Base-by-base conservation (phyloP, 345 rosid genomes). In the Psidium friedrichsthalianum region DNA sequence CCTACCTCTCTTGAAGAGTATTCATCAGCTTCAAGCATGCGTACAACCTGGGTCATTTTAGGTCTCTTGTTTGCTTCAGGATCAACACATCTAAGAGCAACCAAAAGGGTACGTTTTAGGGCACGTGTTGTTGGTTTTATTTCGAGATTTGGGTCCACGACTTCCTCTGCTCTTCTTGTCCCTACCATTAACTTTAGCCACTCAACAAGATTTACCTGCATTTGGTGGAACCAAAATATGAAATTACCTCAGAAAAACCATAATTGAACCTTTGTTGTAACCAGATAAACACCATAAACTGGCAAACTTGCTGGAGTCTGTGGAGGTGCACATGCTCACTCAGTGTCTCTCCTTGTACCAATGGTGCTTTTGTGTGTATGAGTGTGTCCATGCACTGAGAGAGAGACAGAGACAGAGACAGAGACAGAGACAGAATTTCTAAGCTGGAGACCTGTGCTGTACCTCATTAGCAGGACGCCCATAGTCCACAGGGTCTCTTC, bases 141-240 rank as follows among this genome's bases (percentile, higher is more conserved):
- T 90, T 94, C 95, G 82, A 95, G 93, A 74, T 83, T 93, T 58
- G 96, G 94, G 85, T 97, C 99, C 85, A 92, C 94, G 57, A 97
- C 98, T 91, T 97, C 99, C 92, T 97, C 98, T 4, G 95, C 95
- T 91, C 95, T 93, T 91, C 95, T 94, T 74, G 95, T 93, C 80
- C 98, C 98, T 54, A 96, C 96, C 99, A 95, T 96, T 92, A 93
- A 90, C 92, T 97, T 97, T 21, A 97, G 90, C 98, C 99, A 97
- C 88, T 97, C 98, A 69, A 97, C 97, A 74, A 97, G 98, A 90
- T 95, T 94, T 78, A 95, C 96, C 99, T 96, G 91, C 82, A 86
- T 87, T 57, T 18, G 64, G 21, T 69, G 80, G 80, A 69, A 32
- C 6, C 10, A 69, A 69, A 32, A 69, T 8, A 36, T 36, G 47